Base-by-base conservation (phyloP, 768 basidiomycete species). In the Rhizopogon rudus region DNA sequence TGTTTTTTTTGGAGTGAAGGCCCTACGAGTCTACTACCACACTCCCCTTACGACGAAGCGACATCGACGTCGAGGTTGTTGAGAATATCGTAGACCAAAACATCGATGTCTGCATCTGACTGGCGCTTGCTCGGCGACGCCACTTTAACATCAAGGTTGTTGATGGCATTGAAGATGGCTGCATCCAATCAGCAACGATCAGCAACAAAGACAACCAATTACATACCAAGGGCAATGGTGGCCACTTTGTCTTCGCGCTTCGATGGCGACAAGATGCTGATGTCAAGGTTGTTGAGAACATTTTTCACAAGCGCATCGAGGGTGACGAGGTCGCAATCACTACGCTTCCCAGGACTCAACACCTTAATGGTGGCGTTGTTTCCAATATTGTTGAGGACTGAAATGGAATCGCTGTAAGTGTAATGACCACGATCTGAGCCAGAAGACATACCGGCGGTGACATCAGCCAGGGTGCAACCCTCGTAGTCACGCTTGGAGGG, bases 141-240 rank as follows among this genome's bases (percentile, higher is more conserved):
- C 5, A 37, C 35, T 5, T 37, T 5, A 5, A 13, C 35, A 3
- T 2, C 4, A 13, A 13, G 13, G 35, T 37, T 37, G 35, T 37
- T 37, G 35, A 37, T 12, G 35, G 13, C 35, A 2, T 37, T 37
- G 10, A 3, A 2, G 22, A 22, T 13, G 0, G 2, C 42, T 46
- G 9, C 1, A 20, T 31, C 4, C 3, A 8, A 7, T 48, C 7
- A 48, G 31, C 17, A 48, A 8, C 3, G 0, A 1, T 17, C 6
- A 1, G 4, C 13, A 1, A 20, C 13, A 20, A 0, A 14, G 14
- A 4, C 6, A 12, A 1, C 1, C 6, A 3, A 5, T 20, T 0
- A 7, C 31, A 14, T 22, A 48, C 46, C 6, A 1, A 3, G 3
- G 1, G 13, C n/a, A 8, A 48, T 14, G 6, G 3, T 5, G 1